A percentile compares a stretch with the other conserved stretches of the same genome.
phyloP scores from a whole-genome alignment of 2,329 filamentous ascomycete species.

The Fusarium domesticum region DNA sequence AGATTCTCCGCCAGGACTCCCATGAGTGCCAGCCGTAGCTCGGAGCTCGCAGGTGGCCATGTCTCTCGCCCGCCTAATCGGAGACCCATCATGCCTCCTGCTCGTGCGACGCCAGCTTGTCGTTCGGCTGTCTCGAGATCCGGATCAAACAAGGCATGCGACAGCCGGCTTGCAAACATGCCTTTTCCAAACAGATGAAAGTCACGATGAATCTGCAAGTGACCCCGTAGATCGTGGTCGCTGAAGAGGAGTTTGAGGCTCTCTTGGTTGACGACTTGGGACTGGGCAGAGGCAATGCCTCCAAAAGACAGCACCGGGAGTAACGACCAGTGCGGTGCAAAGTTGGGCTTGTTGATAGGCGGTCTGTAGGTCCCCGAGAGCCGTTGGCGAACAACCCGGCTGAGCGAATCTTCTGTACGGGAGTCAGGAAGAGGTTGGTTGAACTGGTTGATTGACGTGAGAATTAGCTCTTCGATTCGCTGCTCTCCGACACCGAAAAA shows the following conservation, averaged over 20 bases:
- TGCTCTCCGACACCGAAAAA: constrained; percentile 49
- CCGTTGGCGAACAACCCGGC: constrained; percentile 39
- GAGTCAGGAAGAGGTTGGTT: constrained; percentile 32
- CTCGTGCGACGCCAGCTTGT: constrained; percentile 63
- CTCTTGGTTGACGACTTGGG: constrained; percentile 71
- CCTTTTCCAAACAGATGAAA: constrained; percentile 86
- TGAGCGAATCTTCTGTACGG: constrained; percentile 36
- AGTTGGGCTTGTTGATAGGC: constrained; percentile 26
- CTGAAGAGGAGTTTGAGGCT: constrained; percentile 74
- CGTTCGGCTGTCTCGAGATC: constrained; percentile 77
- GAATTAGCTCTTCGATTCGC: constrained; percentile 47
- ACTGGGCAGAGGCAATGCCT: constrained; percentile 70
- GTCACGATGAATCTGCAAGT: constrained; percentile 70
- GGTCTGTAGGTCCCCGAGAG: constrained; percentile 34
- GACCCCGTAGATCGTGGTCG: constrained; percentile 66
- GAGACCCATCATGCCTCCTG: constrained; percentile 73
- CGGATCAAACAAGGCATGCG: constrained; percentile 80
- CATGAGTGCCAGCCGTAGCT: constrained; percentile 84
- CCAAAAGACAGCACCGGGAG: constrained; percentile 70
- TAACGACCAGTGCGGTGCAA: constrained; percentile 56
- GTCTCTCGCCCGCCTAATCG: constrained; percentile 75
- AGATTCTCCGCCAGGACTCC: constrained; percentile 79
- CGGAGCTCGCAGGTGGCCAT: constrained; percentile 93
- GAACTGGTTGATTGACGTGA: constrained; percentile 49
- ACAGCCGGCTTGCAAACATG: constrained; percentile 74